Percentiles rank a stretch among this genome's conserved stretches.
These are phyloP conservation scores for Dysphania ambrosioides DNA, from an alignment of 148 eudicot species.

Conservation along the genomic window DNA sequence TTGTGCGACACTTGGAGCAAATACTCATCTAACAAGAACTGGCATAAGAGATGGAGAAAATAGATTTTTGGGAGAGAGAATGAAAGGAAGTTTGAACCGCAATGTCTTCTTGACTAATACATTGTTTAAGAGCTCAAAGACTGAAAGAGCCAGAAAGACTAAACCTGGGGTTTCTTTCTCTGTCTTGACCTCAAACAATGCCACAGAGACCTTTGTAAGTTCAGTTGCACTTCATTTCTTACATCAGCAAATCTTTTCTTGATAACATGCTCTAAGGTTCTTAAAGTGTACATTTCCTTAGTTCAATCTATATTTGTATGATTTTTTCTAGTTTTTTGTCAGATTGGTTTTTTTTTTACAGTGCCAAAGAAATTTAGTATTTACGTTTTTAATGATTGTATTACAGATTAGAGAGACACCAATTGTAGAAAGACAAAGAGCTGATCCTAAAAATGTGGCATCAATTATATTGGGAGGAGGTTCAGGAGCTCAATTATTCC, in stretches of 20 bases:
- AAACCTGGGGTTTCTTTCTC: conserved; percentile 54
- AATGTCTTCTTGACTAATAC: conserved; percentile 31
- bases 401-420: conserved; percentile 49
- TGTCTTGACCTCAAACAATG: conserved; percentile 56
- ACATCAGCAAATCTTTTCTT: neutral
- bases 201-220: conserved; percentile 54
- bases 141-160: conserved; percentile 33
- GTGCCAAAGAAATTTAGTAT: neutral
- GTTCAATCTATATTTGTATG: neutral
- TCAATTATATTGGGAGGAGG: conserved; percentile 91
- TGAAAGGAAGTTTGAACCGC: conserved; percentile 49
- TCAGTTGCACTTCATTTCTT: neutral
- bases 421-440: conserved; percentile 43
- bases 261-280: neutral
- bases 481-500: conserved; percentile 79
- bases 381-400: neutral
- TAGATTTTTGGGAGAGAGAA: conserved; percentile 57
- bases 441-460: conserved; percentile 68
- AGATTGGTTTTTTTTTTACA: neutral
- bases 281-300: neutral
- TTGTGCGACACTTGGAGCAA: conserved; percentile 50
- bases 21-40: conserved; percentile 38
- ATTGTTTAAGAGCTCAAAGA: conserved; percentile 29
- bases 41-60: conserved; percentile 29
- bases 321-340: neutral